These are phyloP conservation scores for Didymella pomorum DNA, from an alignment of 2,329 filamentous ascomycete genomes.

Conservation along the genomic window DNA sequence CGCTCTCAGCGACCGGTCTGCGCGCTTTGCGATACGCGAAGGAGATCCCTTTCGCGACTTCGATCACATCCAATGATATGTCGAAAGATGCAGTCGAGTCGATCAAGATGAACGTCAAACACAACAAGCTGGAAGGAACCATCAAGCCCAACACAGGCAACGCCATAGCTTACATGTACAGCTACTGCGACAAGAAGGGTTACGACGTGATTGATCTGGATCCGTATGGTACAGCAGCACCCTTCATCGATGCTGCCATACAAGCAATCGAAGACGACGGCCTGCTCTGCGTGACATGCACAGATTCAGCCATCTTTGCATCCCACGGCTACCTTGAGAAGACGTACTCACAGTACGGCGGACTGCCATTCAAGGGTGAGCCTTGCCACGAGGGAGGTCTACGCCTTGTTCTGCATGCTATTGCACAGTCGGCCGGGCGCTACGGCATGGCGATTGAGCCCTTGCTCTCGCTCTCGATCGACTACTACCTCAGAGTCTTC, in stretches of 20 bases:
- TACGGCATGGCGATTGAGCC: slow-evolving; percentile 92
- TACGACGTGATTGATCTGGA: slow-evolving; percentile 98
- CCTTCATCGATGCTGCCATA: slow-evolving; percentile 89
- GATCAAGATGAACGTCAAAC: slow-evolving; percentile 83
- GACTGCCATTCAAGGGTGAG: slow-evolving; percentile 81
- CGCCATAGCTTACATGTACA: slow-evolving; percentile 92
- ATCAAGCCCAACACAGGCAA: slow-evolving; percentile 80
- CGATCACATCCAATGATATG: slow-evolving; percentile 88
- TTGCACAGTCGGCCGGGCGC: slow-evolving; percentile 80
- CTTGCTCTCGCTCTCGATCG: slow-evolving; percentile 89
- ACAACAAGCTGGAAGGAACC: slow-evolving; percentile 77
- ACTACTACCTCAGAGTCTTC: slow-evolving; percentile 93
- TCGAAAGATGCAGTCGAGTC: slow-evolving; percentile 77
- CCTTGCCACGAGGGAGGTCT: slow-evolving; percentile 90
- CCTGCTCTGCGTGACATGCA: slow-evolving; percentile 93
- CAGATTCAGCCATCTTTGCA: slow-evolving; percentile 93
- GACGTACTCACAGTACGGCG: slow-evolving; percentile 91
- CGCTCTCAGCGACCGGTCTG: slow-evolving; percentile 90
- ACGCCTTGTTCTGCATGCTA: slow-evolving; percentile 81
- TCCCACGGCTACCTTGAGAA: slow-evolving; percentile 96
- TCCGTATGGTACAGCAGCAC: slow-evolving; percentile 91
- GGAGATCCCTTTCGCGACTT: slow-evolving; percentile 85
- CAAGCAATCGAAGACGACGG: slow-evolving; percentile 89
- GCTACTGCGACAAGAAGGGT: slow-evolving; percentile 63
- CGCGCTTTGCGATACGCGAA: slow-evolving; percentile 90